Percentiles rank a stretch among this genome's conserved stretches.
Evolutionary conservation across 1,284 basidiomycete genomes (phyloP).

Genomic region (Pseudozyma sp.): DNA sequence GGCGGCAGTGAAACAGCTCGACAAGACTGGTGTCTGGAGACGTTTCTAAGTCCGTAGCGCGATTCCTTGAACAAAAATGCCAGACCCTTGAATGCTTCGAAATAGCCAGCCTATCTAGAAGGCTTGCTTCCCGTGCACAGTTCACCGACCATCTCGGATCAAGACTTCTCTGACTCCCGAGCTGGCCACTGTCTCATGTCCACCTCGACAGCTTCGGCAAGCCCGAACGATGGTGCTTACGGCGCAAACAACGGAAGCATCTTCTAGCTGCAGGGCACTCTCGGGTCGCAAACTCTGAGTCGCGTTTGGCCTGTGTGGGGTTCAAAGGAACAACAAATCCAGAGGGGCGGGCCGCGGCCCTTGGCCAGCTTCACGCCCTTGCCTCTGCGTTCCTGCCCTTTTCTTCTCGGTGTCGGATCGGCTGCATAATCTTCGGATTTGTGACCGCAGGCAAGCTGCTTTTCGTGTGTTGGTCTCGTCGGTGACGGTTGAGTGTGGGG

Average conservation of each 20-base stretch:
- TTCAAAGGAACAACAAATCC: not conserved
- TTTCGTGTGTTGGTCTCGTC: not conserved
- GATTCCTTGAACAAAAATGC: too few relatives aligned
- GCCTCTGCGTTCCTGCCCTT: not conserved
- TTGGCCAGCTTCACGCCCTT: not conserved
- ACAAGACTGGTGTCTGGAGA: too few relatives aligned
- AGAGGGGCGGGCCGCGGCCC: not conserved
- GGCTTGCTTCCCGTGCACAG: too few relatives aligned
- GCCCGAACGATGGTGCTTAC: not conserved
- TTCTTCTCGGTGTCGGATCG: not conserved
- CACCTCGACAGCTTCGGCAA: too few relatives aligned
- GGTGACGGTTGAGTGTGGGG: not conserved
- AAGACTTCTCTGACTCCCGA: too few relatives aligned
- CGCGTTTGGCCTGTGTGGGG: not conserved
- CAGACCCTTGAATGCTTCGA: too few relatives aligned
- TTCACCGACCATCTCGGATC: too few relatives aligned
- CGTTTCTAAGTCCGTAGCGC: too few relatives aligned
- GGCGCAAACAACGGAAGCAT: not conserved
- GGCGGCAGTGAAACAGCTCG: too few relatives aligned
- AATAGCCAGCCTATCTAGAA: too few relatives aligned
- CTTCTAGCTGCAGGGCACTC: not conserved
- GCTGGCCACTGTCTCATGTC: too few relatives aligned
- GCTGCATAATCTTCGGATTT: constrained; percentile 6
- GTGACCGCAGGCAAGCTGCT: not conserved
- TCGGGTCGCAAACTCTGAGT: not conserved